Evolutionary conservation across 2,329 filamentous ascomycete genomes (phyloP), one percentile per base, ranked within the genome.

Genomic region (Dothidotthia symphoricarpi): DNA sequence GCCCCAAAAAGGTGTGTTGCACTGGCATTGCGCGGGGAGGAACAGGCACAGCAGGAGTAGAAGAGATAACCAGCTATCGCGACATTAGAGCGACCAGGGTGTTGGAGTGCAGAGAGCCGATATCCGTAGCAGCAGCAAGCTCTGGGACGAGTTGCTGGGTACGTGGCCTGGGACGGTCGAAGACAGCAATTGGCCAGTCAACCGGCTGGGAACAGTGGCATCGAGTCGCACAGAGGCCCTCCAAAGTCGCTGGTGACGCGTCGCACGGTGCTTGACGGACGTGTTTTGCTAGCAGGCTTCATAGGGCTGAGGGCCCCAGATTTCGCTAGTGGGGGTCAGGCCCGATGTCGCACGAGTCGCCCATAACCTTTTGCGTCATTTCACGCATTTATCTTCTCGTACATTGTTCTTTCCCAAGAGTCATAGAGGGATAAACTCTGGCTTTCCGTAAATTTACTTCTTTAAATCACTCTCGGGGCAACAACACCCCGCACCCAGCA

Each of bases 301-400:
- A 34, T 47, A 53, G 39, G 28, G 19, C 19, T 22, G 28, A 47
- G 56, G 49, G 52, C 43, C 48, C 35, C 42, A 33, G 30, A 38
- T 27, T 37, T 49, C 40, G 41, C 47, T 47, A 31, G 45, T 49
- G 50, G 49, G 51, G 50, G 43, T 40, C 39, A 22, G 14, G 32
- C 47, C 60, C 59, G 60, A 63, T 60, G 53, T 61, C 60, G 59
- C 57, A 58, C 51, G 45, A 47, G 49, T 51, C 50, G 47, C 47
- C 35, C 39, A 47, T 47, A 49, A 16, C 34, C 27, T 31, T 36
- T 43, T 46, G 51, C 50, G 53, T 55, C 53, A 52, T 55, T 45
- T 39, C 28, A 33, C 17, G 28, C 6, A 29, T 39, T 42, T 27
- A 34, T 32, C 39, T 32, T 28, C 39, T 37, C 34, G 36, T 19